Conservation (phyloP, 495 filamentous ascomycete genomes). For the Xylaria cubensis region DNA sequence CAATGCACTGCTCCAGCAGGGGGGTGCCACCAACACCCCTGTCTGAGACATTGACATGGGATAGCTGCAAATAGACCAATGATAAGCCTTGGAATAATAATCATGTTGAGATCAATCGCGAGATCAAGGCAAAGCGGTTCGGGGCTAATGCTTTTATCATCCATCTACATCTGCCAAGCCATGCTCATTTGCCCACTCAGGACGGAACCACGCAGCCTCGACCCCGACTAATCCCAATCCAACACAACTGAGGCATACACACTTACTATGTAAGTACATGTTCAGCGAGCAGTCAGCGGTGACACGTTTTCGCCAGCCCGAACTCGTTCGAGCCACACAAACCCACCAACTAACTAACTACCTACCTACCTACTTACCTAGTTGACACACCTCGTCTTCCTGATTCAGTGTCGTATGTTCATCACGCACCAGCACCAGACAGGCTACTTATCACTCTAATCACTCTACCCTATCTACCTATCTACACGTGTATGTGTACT, state of each 20-base stretch:
- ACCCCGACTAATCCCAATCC: conserved; percentile 12
- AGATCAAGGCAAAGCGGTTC: conserved; percentile 5
- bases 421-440: not conserved
- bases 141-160: conserved; percentile 20
- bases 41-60: not conserved
- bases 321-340: conserved; percentile 25
- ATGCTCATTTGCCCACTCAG: conserved; percentile 17
- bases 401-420: conserved; percentile 18
- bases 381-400: not conserved
- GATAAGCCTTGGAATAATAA: conserved; percentile 19
- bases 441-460: not conserved
- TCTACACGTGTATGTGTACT: not conserved
- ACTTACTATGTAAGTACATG: not conserved
- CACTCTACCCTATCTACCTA: not conserved
- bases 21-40: not conserved
- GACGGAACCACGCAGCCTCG: conserved; percentile 14
- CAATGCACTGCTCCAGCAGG: not conserved
- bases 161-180: conserved; percentile 21
- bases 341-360: conserved; percentile 1
- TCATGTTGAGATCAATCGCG: conserved; percentile 15
- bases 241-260: not conserved
- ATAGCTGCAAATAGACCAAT: not conserved
- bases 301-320: conserved; percentile 7
- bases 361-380: too few species aligned
- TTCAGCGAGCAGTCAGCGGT: conserved; percentile 4